Evolutionary conservation across 2,329 filamentous ascomycete genomes (phyloP).

Genomic region (Venturia oleaginea): DNA sequence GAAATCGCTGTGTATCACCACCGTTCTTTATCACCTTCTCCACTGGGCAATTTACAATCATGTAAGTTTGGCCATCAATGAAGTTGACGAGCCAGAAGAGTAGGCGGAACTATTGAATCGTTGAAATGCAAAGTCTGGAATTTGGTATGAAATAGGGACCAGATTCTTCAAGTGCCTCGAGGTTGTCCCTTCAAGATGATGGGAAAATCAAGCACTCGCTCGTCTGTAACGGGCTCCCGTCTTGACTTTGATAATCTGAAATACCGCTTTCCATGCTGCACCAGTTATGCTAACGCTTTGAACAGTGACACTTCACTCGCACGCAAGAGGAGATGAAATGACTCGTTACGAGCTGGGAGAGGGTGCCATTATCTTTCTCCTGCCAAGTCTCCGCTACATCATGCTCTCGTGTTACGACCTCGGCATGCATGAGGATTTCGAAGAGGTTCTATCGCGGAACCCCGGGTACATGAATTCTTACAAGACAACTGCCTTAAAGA

Average conservation of each 20-base stretch:
- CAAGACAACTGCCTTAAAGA: neutral
- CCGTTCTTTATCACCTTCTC: neutral
- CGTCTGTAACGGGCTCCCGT: neutral
- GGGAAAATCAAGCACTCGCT: neutral
- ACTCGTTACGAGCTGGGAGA: neutral
- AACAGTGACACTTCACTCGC: conserved; percentile 5
- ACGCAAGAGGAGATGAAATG: neutral
- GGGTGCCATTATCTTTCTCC: conserved; percentile 1
- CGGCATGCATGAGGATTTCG: neutral
- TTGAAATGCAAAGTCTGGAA: neutral
- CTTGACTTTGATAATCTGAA: neutral
- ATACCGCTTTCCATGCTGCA: neutral
- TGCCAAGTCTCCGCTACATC: conserved; percentile 3
- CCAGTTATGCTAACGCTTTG: neutral
- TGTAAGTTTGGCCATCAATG: neutral
- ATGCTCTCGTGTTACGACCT: neutral
- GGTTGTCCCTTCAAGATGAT: neutral
- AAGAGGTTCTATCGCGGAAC: neutral
- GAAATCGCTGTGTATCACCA: neutral
- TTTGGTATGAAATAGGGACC: neutral
- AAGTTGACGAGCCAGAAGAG: neutral
- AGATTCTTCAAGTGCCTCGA: neutral
- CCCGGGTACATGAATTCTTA: neutral
- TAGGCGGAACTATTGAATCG: neutral
- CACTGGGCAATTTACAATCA: neutral